Conservation (phyloP, 2,329 filamentous ascomycete genomes). For the Phialophora expanda region DNA sequence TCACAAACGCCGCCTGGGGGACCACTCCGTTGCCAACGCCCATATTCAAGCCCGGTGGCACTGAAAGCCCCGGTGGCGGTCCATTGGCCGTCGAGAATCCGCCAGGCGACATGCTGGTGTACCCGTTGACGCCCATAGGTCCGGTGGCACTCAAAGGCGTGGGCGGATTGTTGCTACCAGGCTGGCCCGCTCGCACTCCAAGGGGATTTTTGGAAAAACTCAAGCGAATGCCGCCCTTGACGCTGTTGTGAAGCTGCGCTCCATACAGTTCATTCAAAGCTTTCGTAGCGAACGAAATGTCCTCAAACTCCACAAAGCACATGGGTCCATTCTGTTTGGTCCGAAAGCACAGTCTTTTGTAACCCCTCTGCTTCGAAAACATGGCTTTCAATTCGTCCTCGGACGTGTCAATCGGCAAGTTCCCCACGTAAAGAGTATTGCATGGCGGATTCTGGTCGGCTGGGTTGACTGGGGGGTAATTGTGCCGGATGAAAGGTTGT, state of each 20-base stretch:
- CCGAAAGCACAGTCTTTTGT: conserved; percentile 92
- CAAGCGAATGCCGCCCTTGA: conserved; percentile 91
- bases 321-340: conserved; percentile 96
- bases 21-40: conserved; percentile 40
- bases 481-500: conserved; percentile 65
- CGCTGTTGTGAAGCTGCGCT: conserved; percentile 82
- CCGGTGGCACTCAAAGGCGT: conserved; percentile 58
- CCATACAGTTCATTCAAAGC: conserved; percentile 89
- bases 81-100: conserved; percentile 72
- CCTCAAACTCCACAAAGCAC: conserved; percentile 99
- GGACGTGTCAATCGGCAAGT: conserved; percentile 86
- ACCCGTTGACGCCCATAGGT: conserved; percentile 64
- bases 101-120: conserved; percentile 58
- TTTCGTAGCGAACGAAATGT: conserved; percentile 88
- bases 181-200: conserved; percentile 81
- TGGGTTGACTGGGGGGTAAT: conserved; percentile 85
- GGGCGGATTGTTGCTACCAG: conserved; percentile 56
- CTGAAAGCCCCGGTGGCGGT: conserved; percentile 79
- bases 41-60: conserved; percentile 71
- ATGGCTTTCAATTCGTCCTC: conserved; percentile 94
- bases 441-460: conserved; percentile 96
- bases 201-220: conserved; percentile 98
- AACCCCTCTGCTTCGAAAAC: conserved; percentile 91
- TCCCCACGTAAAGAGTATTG: conserved; percentile 98
- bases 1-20: conserved; percentile 34